Evolutionary conservation across 2,329 filamentous ascomycete species (phyloP), one percentile per base, ranked within the genome.

Genomic region (Endothia cerciana): DNA sequence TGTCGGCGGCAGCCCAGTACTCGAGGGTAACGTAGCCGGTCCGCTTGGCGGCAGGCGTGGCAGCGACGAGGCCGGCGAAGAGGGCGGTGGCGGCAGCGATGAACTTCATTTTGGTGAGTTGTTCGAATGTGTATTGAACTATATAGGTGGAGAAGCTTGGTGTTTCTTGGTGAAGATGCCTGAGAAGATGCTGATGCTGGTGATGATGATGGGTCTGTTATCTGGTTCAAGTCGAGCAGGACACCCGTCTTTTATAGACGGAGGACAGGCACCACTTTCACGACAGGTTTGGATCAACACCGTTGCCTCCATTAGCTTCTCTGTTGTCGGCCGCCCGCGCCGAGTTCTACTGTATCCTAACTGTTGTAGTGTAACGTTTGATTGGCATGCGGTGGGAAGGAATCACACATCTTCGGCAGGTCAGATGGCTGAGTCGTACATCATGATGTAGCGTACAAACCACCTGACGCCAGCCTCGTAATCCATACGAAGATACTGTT

Each of bases 1-100:
- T 66, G 33, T 69, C 68, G 11, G 68, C 64, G 22, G 68, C 64
- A 19, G 64, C 68, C 68, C 68, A 69, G 68, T 62, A 70, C 4
- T 55, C 60, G 30, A 70, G 68, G 11, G 40, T 40, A 8, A 70
- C 67, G 36, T 17, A 59, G 40, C 47, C 45, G 40, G 62, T 59
- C 8, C 63, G 62, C 49, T 61, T 62, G 11, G 43, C 62, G 43
- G 64, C 47, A 11, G 68, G 67, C 8, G 64, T 60, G 30, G 68
- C 68, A 57, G 65, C 62, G 57, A 45, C 63, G 43, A 70, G 66
- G 64, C 66, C 65, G 22, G 66, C 68, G 57, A 68, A 61, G 60
- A 70, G 64, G 58, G 64, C 59, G 19, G 68, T 60, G 40, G 57
- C 41, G 30, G 63, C 61, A 47, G 47, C 49, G 58, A 28, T 60